Evolutionary conservation across 2,329 filamentous ascomycete genomes (phyloP).

Genomic region (Sclerotinia trifoliorum): DNA sequence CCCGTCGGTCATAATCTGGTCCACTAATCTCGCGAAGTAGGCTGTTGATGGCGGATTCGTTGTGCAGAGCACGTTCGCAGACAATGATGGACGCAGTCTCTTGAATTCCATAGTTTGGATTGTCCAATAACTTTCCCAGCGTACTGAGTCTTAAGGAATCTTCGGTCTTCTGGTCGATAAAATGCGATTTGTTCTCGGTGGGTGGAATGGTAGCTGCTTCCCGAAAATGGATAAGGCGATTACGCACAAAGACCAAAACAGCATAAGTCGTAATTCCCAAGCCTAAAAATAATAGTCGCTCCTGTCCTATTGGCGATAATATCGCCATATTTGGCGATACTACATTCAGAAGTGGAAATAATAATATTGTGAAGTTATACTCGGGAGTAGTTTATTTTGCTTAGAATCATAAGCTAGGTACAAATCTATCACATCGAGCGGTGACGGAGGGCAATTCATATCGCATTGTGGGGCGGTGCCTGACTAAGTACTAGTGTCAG

Average conservation of each 20-base stretch:
- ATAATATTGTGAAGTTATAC: not conserved
- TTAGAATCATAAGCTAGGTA: not conserved
- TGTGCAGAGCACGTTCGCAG: slow-evolving; percentile 58
- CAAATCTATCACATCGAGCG: slow-evolving; percentile 12
- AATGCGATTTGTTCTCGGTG: slow-evolving; percentile 63
- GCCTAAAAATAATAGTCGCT: slow-evolving; percentile 35
- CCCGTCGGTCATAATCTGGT: slow-evolving; percentile 58
- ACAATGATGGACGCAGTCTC: slow-evolving; percentile 64
- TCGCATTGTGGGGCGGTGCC: slow-evolving; percentile 1
- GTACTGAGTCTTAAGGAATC: slow-evolving; percentile 67
- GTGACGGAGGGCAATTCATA: slow-evolving; percentile 14
- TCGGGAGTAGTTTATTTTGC: not conserved
- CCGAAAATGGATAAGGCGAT: slow-evolving; percentile 58
- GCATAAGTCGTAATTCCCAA: slow-evolving; percentile 54
- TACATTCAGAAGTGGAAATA: slow-evolving; percentile 29
- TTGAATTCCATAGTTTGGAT: slow-evolving; percentile 70
- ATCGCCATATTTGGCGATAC: slow-evolving; percentile 35
- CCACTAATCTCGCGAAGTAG: slow-evolving; percentile 59
- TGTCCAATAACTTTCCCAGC: slow-evolving; percentile 63
- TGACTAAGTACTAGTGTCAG: not conserved
- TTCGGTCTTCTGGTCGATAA: slow-evolving; percentile 73
- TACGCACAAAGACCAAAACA: slow-evolving; percentile 56
- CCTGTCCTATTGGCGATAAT: slow-evolving; percentile 34
- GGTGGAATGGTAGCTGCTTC: slow-evolving; percentile 66
- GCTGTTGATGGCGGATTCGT: slow-evolving; percentile 49